Conservation (phyloP, 345 rosid genomes). For the Barbarea vulgaris region DNA sequence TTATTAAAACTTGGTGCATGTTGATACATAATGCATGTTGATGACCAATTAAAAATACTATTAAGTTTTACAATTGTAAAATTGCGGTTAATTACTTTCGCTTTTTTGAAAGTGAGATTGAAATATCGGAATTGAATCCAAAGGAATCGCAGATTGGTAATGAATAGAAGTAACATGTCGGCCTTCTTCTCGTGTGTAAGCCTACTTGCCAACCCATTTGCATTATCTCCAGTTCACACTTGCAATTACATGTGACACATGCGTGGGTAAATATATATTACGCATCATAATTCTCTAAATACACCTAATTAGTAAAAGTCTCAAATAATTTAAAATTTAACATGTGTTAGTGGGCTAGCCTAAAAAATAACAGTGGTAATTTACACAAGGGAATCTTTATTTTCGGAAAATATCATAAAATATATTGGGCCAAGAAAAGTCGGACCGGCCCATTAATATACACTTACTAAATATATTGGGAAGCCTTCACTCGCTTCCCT, state of each 20-base stretch:
- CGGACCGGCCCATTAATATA: constrained; percentile 29
- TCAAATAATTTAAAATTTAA: neutral
- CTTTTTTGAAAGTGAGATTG: too few species aligned
- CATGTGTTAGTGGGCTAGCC: neutral
- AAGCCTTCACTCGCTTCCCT: constrained; percentile 23
- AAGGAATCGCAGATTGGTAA: neutral
- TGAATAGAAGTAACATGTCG: constrained; percentile 24
- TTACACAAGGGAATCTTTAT: neutral
- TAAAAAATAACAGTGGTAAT: neutral
- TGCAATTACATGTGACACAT: constrained; percentile 23
- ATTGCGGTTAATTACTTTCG: too few species aligned
- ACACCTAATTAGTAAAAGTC: neutral
- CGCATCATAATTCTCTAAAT: neutral
- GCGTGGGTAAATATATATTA: neutral
- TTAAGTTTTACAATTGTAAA: too few species aligned
- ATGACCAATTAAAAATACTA: too few species aligned
- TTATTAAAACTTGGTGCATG: too few species aligned
- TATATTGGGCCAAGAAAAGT: constrained; percentile 1
- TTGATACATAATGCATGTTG: too few species aligned
- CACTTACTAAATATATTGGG: neutral
- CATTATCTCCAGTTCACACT: constrained; percentile 25
- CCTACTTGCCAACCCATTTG: constrained; percentile 32
- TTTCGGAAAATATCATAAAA: neutral
- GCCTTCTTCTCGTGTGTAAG: constrained; percentile 26
- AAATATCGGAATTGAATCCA: neutral